Base-by-base conservation (phyloP, 2,329 filamentous ascomycete species). In the Coleophoma eucalyptorum region DNA sequence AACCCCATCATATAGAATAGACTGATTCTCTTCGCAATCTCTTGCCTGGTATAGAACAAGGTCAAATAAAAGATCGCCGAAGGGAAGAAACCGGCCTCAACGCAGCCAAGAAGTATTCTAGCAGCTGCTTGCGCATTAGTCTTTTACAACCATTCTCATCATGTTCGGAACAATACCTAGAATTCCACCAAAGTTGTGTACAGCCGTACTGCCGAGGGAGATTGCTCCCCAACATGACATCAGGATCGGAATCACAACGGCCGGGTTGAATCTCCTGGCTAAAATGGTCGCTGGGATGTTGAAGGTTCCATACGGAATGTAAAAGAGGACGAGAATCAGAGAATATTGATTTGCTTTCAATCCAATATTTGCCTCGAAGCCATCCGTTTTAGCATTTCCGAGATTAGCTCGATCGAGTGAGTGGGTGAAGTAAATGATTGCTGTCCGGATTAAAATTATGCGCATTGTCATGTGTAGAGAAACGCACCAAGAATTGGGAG, bases 341-440 rank as follows among this genome's bases (percentile, higher is more conserved):
- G 15, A n/a, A 18, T 38, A 38, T 38, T 38, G 35, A 18, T 38
- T 38, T 13, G 35, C 41, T 16, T 33, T 33, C 19, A 50, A 31
- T 15, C 48, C 37, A 16, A 55, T 37, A 21, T 60, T 55, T 7
- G 59, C 52, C 50, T 75, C 61, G n/a, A 72, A 63, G 3, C 68
- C 68, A 34, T 67, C 70, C 0, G 71, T 75, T 56, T 76, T 67
- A n/a, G 71, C 73, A 56, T 76, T 76, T 31, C 71, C 70, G 19
- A 67, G 53, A 43, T 65, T 70, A 11, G 62, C 60, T 52, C 69
- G 68, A 62, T 78, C 75, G n/a, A 78, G 67, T 7, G 68, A 67
- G 56, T 76, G 76, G 65, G 75, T 76, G 16, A 76, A 68, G 54
- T 76, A 80, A 49, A 57, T 55, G 10, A 56, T 47, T 19, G 20